Base-by-base conservation (phyloP, 495 filamentous ascomycete species). In the Xylaria acuta region DNA sequence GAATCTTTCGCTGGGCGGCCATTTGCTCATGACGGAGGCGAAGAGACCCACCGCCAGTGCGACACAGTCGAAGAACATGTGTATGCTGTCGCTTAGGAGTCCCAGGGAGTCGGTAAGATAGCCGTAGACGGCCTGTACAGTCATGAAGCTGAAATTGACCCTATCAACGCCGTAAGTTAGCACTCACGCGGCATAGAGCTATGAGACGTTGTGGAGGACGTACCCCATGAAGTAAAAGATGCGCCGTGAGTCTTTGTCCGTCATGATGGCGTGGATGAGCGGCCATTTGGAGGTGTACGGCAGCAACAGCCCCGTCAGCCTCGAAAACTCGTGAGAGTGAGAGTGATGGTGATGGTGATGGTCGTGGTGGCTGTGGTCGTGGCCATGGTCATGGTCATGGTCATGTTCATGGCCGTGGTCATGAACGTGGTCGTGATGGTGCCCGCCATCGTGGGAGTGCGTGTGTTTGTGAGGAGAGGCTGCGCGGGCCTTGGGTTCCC, bases 11-110 rank as follows among this genome's bases (percentile, higher is more conserved):
- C 90, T 97, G 1, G 94, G 92, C 1, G 94, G 94, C 95, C 95
- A 98, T 81, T 98, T 98, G 78, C 93, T 97, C 87, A 97, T 95
- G 16, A 99, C 94, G 14, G 97, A 92, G n/a, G 96, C 96, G 75
- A 93, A 93, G 11, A 99, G 87, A 18, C 96, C 96, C 20, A 98
- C 93, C 1, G 92, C 91, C 27, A 99, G 87, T 25, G 96, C 96
- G 18, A 97, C 87, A 74, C 96, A 99, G 80, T 99, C 96, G 74
- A 99, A 99, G 78, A 99, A 97, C 96, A 99, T 99, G 81, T 99
- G 96, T 72, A 99, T 97, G 77, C 94, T 97, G 81, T 99, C 96
- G 75, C 94, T 97, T 5, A 99, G 90, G 3, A 99, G 86, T 1
- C 96, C 96, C 8, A 99, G 86, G 1, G 97, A 98, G 67, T 96